Evolutionary conservation across 148 eudicot genomes (phyloP), one percentile per base, ranked within the genome.

Genomic region (Rheum nobile): DNA sequence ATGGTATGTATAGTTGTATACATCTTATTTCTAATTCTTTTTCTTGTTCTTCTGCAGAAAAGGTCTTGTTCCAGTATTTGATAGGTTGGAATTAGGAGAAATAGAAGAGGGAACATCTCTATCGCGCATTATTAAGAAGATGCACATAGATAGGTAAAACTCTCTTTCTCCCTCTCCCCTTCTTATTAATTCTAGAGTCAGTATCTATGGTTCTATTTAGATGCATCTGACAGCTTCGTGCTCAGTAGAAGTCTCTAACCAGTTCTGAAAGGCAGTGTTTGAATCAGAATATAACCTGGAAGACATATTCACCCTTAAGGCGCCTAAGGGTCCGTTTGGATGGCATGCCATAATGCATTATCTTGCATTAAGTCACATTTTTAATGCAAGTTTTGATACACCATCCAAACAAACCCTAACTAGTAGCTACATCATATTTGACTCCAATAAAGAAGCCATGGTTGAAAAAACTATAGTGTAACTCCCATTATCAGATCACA

Each of bases 21-120:
- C 34, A 65, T 5, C 16, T 32, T 32, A 16, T 17, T 13, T 21
- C 70, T 65, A 31, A 31, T 32, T 17, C 21, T 32, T 6, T 2
- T 65, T 16, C 32, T 0, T 41, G 5, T 26, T 29, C 48, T 78
- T 28, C 14, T 87, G 80, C 90, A 93, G 98, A 86, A 85, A 80
- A 82, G 90, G 94, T 75, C 91, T 93, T 59, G 88, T 90, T 74
- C 84, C 82, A 77, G 77, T 86, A 57, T 90, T 93, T 83, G 89
- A 93, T 72, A 87, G 79, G 84, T 74, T 93, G 80, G 92, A 90
- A 43, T 76, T 79, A n/a, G 92, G 92, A 39, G 78, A 74, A 80
- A 75, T 93, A 55, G 71, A 74, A 61, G 86, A 87, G 59, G 82
- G 82, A 35, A 46, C 85, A 46, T 76, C 87, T 43, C 61, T 89